Conservation (phyloP, 257 asterid species). For the Fraxinus pennsylvanica region DNA sequence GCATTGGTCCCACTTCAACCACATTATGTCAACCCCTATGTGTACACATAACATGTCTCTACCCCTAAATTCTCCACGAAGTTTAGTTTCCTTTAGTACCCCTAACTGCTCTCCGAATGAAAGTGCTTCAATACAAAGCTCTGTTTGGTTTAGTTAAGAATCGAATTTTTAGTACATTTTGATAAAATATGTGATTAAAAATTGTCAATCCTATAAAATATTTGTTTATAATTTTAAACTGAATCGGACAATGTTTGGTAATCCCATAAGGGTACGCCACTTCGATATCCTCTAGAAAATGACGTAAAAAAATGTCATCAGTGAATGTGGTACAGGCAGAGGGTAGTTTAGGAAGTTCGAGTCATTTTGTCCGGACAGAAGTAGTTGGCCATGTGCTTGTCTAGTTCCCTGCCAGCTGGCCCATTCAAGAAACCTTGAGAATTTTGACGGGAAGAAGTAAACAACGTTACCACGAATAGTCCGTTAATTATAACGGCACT, state of each 20-base stretch:
- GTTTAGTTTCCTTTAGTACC: conserved; percentile 9
- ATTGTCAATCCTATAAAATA: too few relatives aligned
- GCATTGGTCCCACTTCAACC: too few relatives aligned
- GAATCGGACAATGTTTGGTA: too few relatives aligned
- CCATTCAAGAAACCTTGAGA: not conserved
- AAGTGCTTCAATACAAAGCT: not conserved
- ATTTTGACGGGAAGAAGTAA: not conserved
- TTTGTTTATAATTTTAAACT: too few relatives aligned
- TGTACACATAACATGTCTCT: not conserved
- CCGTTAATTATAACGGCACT: not conserved
- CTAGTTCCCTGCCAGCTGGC: not conserved
- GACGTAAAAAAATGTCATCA: not conserved
- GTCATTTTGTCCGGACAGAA: not conserved
- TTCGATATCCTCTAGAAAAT: too few relatives aligned
- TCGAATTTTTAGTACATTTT: too few relatives aligned
- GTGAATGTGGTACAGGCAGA: not conserved
- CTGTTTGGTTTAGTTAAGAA: too few relatives aligned
- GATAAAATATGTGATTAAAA: too few relatives aligned
- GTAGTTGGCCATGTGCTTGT: not conserved
- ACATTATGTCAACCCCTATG: too few relatives aligned
- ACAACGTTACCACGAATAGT: not conserved
- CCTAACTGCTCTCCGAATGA: not conserved
- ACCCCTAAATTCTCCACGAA: conserved; percentile 6
- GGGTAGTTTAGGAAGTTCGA: not conserved
- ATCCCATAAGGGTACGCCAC: too few relatives aligned